Evolutionary conservation across 106 monocot species (phyloP).

Genomic region (Hemerocallis citrina): DNA sequence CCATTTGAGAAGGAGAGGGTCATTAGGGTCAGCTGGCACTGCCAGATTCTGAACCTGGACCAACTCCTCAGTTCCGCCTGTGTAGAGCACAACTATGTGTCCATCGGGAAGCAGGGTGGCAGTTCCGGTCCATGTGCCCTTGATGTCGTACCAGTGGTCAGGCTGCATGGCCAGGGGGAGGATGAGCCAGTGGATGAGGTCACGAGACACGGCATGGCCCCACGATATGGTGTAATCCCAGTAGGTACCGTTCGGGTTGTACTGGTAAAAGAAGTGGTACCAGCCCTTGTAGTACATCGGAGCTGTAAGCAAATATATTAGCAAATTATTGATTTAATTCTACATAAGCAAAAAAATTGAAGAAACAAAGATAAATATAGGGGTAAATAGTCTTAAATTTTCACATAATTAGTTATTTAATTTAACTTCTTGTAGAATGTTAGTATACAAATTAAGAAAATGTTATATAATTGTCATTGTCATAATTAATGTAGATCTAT

Average conservation of each 20-base stretch:
- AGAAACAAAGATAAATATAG: too few species aligned
- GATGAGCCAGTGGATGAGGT: constrained; percentile 35
- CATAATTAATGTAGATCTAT: too few species aligned
- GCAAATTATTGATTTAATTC: too few species aligned
- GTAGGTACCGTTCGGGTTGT: constrained; percentile 23
- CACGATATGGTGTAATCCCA: constrained; percentile 48
- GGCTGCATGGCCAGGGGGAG: constrained; percentile 37
- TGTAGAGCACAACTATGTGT: constrained; percentile 21
- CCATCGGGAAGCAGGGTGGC: constrained; percentile 33
- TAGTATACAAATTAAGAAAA: too few species aligned
- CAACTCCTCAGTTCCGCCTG: constrained; percentile 19
- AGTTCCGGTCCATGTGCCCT: constrained; percentile 35
- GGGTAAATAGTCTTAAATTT: too few species aligned
- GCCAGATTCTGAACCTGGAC: constrained; percentile 27
- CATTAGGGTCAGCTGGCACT: constrained; percentile 16
- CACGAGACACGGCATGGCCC: constrained; percentile 41
- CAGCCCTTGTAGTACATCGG: constrained; percentile 42
- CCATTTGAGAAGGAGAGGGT: constrained; percentile 21
- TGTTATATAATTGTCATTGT: too few species aligned
- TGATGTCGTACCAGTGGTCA: constrained; percentile 31
- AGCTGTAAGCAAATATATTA: constrained; percentile 14
- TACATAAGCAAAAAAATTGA: too few species aligned
- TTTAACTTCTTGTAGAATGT: too few species aligned
- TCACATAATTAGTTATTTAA: too few species aligned
- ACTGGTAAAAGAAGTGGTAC: constrained; percentile 54